Conservation (phyloP, 108 stramenopile species). For the Nannochloropsis gaditana region DNA sequence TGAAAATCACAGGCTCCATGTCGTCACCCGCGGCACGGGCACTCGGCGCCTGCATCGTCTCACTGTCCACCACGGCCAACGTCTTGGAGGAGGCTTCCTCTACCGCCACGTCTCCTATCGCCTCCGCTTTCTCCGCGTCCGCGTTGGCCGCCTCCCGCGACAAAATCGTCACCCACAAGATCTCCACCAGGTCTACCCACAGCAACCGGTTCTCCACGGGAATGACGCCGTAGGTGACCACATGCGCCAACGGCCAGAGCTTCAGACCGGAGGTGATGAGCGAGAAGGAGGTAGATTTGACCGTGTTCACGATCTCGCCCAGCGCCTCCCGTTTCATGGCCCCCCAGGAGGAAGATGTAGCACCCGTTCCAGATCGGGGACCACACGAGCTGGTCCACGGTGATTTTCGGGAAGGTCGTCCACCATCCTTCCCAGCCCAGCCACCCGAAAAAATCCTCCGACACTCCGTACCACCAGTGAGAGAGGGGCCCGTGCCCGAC, state of each 20-base stretch:
- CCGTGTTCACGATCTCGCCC: slow-evolving; percentile 24
- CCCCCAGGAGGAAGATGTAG: slow-evolving; percentile 36
- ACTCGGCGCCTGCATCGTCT: no score
- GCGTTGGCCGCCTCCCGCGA: slow-evolving; percentile 43
- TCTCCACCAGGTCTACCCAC: slow-evolving; percentile 79
- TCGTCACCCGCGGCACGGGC: no score
- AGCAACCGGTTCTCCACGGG: slow-evolving; percentile 69
- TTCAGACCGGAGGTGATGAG: slow-evolving; percentile 57
- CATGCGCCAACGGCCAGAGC: slow-evolving; percentile 75
- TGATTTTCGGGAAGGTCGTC: slow-evolving; percentile 60
- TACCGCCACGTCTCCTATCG: slow-evolving; percentile 18
- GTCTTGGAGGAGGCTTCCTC: background rate
- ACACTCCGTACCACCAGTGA: slow-evolving; percentile 66
- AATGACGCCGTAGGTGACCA: slow-evolving; percentile 60
- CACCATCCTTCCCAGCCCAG: slow-evolving; percentile 52
- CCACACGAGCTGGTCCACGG: slow-evolving; percentile 47
- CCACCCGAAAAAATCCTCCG: slow-evolving; percentile 62
- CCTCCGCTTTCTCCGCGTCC: slow-evolving; percentile 38
- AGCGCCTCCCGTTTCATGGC: slow-evolving; percentile 36
- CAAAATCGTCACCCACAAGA: slow-evolving; percentile 78
- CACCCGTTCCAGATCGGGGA: slow-evolving; percentile 41
- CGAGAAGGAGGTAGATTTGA: slow-evolving; percentile 28
- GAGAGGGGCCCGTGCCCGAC: slow-evolving; percentile 73
- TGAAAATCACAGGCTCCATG: no score
- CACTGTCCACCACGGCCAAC: no score